A percentile compares a stretch with the other conserved stretches of the same genome.
phyloP scores from a whole-genome alignment of 2,329 filamentous ascomycete genomes.

The Diaporthe sp. region DNA sequence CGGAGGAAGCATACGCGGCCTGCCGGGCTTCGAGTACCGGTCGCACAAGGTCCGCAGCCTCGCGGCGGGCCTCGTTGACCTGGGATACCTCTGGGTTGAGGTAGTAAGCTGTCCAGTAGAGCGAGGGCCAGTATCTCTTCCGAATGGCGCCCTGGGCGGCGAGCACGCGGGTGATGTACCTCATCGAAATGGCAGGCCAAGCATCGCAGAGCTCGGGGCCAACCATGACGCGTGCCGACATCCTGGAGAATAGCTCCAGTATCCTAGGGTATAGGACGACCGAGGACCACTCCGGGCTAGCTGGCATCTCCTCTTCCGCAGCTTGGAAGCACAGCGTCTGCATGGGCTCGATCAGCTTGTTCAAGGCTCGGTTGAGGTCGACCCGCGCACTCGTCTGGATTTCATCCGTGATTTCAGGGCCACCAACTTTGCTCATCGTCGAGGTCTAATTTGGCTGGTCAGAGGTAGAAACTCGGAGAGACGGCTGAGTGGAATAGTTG shows the following conservation, averaged over 20 bases:
- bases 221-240: slow-evolving; percentile 43
- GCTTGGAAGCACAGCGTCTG: slow-evolving; percentile 3
- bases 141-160: slow-evolving; percentile 39
- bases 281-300: slow-evolving; percentile 9
- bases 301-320: not conserved
- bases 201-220: slow-evolving; percentile 41
- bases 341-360: slow-evolving; percentile 26
- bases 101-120: slow-evolving; percentile 43
- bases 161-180: slow-evolving; percentile 40
- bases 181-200: slow-evolving; percentile 39
- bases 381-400: not conserved
- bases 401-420: slow-evolving; percentile 23
- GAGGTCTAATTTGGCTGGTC: not conserved
- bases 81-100: slow-evolving; percentile 39
- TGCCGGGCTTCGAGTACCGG: slow-evolving; percentile 41
- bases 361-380: slow-evolving; percentile 23
- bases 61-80: slow-evolving; percentile 19
- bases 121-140: slow-evolving; percentile 38
- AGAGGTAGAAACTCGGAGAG: not conserved
- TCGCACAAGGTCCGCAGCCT: slow-evolving; percentile 40
- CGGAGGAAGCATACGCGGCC: not conserved
- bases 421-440: not conserved
- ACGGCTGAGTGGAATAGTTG: not conserved
- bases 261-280: slow-evolving; percentile 20
- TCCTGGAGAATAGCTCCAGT: slow-evolving; percentile 25